Base-by-base conservation (phyloP, 306 rosid genomes). In the Potentilla sterilis region DNA sequence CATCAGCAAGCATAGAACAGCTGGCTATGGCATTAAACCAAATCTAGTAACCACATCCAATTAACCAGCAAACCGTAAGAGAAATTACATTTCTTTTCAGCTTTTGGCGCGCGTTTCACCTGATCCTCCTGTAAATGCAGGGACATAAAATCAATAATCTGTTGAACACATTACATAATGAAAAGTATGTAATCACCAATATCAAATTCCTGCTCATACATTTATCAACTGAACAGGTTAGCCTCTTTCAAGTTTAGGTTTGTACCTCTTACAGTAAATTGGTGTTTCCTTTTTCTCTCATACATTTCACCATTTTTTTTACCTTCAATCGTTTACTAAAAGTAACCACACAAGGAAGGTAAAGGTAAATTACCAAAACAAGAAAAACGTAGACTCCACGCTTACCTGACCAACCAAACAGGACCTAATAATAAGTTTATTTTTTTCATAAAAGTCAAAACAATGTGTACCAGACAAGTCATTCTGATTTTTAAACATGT, bases 51-150 rank as follows among this genome's bases (percentile, higher is more conserved):
- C 51, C 44, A 42, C 10, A 37, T 75, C 41, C 19, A 68, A 21
- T 24, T 32, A 65, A 66, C 35, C 9, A 16, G 49, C 14, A 34
- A n/a, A 47, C 48, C 64, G 81, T 67, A 81, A 66, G 67, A 67
- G 63, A 72, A 35, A 24, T 88, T 86, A 92, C 98, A 73, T 84
- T 87, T 89, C 48, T 35, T 88, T 75, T 76, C 91, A 48, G 28
- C 88, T 79, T 85, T 89, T 58, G 76, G 76, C 28, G 75, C 78
- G 34, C 86, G 85, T 55, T 79, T 84, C 37, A 61, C 79, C 44
- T 28, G 35, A 41, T 49, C 81, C 75, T 86, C 89, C 98, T 95
- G 92, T 80, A 83, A 84, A 79, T 69, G 67, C 67, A 69, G 65
- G 74, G 77, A 64, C 74, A 76, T 5, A 18, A 72, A 58, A 75